Conservation (phyloP, 352 stramenopile species). For the Pythium sp. region DNA sequence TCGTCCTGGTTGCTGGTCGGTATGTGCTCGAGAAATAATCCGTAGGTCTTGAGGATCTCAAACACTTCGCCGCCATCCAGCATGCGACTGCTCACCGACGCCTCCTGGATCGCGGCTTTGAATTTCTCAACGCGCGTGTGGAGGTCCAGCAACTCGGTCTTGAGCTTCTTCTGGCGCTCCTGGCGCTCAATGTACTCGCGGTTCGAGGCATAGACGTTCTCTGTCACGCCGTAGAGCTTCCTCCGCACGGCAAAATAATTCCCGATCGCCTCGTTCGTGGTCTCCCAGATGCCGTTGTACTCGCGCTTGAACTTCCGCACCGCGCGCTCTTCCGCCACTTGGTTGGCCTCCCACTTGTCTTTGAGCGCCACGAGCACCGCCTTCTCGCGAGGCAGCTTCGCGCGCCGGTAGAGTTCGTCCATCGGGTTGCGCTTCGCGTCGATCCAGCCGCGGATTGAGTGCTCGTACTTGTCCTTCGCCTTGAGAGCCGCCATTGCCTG, state of each 20-base stretch:
- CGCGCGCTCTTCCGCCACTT: conserved; percentile 40
- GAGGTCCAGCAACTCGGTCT: conserved; percentile 31
- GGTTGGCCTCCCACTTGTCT: conserved; percentile 49
- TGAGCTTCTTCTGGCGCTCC: conserved; percentile 30
- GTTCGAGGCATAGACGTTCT: conserved; percentile 66
- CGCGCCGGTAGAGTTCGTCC: conserved; percentile 59
- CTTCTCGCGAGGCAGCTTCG: conserved; percentile 44
- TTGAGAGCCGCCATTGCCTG: conserved; percentile 48
- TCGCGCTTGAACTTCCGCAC: conserved; percentile 46
- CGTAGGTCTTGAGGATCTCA: conserved; percentile 42
- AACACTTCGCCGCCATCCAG: conserved; percentile 54
- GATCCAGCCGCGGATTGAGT: conserved; percentile 44
- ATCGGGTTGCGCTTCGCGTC: conserved; percentile 61
- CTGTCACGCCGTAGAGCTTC: conserved; percentile 65
- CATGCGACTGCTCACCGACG: conserved; percentile 38
- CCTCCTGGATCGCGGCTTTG: conserved; percentile 39
- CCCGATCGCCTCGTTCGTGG: conserved; percentile 36
- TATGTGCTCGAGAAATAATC: conserved; percentile 23
- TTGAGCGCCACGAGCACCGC: conserved; percentile 39
- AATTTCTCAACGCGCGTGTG: conserved; percentile 34
- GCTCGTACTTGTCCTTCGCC: conserved; percentile 55
- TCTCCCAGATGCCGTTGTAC: conserved; percentile 23
- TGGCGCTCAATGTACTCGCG: conserved; percentile 37
- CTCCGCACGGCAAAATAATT: conserved; percentile 39
- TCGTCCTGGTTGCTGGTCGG: conserved; percentile 31